Percentiles rank a stretch among this genome's conserved stretches.
phyloP scores from a whole-genome alignment of 371 early-diverging fungal species.

The Dichotomocladium elegans region DNA sequence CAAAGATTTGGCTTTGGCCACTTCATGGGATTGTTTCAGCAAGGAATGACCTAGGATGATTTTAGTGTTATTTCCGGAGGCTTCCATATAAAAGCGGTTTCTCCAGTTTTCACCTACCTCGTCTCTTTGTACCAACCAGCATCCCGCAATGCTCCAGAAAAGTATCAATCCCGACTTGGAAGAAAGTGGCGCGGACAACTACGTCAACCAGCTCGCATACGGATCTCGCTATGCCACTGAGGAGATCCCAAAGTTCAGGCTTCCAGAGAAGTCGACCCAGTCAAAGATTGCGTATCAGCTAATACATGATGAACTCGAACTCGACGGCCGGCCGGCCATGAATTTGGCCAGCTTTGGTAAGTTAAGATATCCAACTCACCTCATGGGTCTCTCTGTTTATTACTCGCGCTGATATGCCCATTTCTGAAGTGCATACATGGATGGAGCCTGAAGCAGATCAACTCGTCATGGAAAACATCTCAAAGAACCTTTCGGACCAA shows the following conservation, averaged over 20 bases:
- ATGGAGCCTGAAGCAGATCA: slow-evolving; percentile 73
- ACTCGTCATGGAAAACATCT: slow-evolving; percentile 56
- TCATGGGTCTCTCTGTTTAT: neutral
- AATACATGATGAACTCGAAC: slow-evolving; percentile 58
- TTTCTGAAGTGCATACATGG: slow-evolving; percentile 39
- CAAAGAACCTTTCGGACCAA: slow-evolving; percentile 60
- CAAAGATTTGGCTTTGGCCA: no score
- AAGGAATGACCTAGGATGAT: no score
- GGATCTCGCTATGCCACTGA: slow-evolving; percentile 45
- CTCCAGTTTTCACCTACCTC: no score
- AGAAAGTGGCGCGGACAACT: no score
- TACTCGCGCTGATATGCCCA: neutral
- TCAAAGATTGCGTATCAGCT: slow-evolving; percentile 55
- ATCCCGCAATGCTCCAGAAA: neutral
- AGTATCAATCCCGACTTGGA: neutral
- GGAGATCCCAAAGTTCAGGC: slow-evolving; percentile 41
- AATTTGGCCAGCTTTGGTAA: slow-evolving; percentile 56
- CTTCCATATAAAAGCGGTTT: no score
- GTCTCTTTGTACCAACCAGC: no score
- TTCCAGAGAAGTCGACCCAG: slow-evolving; percentile 40
- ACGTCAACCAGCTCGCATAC: slow-evolving; percentile 49
- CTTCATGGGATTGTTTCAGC: no score
- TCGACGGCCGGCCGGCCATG: slow-evolving; percentile 63
- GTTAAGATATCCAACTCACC: neutral
- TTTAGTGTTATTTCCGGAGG: no score